phyloP scores from a whole-genome alignment of 805 yeast genomes.

The Wickerhamomyces chaumierensis region DNA sequence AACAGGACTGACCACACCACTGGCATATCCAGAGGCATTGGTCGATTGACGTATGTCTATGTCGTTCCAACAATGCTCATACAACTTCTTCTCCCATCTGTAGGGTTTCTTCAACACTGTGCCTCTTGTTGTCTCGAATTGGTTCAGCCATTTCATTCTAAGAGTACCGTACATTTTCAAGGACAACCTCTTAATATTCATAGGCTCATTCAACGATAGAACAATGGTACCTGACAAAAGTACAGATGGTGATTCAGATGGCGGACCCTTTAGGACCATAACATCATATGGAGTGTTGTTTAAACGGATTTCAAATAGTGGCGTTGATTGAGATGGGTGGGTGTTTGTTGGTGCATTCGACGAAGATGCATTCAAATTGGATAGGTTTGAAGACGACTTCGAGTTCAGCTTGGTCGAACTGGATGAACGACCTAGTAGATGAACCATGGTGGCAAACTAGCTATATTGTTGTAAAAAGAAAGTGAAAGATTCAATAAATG shows the following conservation, averaged over 20 bases:
- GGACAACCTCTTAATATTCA: slow-evolving; percentile 51
- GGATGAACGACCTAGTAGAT: background rate
- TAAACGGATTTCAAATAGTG: slow-evolving; percentile 43
- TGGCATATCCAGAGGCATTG: slow-evolving; percentile 4
- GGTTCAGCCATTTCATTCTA: slow-evolving; percentile 54
- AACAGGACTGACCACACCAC: no score
- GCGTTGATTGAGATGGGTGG: slow-evolving; percentile 17
- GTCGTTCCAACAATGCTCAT: slow-evolving; percentile 72
- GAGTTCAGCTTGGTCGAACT: background rate
- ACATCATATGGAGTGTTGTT: slow-evolving; percentile 68
- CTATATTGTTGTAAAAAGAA: no score
- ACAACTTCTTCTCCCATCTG: slow-evolving; percentile 50
- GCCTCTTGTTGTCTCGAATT: slow-evolving; percentile 34
- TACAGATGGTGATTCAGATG: slow-evolving; percentile 67
- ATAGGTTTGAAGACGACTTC: no score
- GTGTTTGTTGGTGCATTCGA: background rate
- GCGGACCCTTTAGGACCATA: slow-evolving; percentile 67
- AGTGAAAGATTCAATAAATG: no score
- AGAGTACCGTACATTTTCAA: slow-evolving; percentile 59
- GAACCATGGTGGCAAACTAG: no score
- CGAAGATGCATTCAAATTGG: no score
- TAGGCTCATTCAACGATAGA: slow-evolving; percentile 64
- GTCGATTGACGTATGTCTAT: slow-evolving; percentile 37
- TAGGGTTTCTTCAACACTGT: slow-evolving; percentile 31
- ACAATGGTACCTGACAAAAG: slow-evolving; percentile 70